These are phyloP conservation scores for Sporothrix luriei DNA, from an alignment of 2,329 filamentous ascomycete genomes.

Conservation along the genomic window DNA sequence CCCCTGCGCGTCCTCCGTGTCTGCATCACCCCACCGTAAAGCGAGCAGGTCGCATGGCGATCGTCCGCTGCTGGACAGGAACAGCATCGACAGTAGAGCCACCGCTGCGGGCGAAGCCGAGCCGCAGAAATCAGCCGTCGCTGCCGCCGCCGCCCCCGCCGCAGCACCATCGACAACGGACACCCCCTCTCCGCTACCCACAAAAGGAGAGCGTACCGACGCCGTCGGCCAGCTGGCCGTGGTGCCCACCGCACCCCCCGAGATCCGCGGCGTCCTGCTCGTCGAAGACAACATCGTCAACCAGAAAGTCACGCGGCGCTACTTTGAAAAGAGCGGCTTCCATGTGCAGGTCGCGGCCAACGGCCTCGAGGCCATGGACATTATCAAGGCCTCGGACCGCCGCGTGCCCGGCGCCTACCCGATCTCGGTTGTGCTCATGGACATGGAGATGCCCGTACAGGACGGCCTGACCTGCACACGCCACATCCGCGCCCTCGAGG, in stretches of 20 bases:
- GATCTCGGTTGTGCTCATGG: conserved; percentile 70
- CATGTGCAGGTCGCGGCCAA: conserved; percentile 59
- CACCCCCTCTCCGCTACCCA: neutral
- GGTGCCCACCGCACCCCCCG: conserved; percentile 30
- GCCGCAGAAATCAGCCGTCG: neutral
- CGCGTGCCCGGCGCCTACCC: conserved; percentile 41
- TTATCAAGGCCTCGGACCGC: conserved; percentile 44
- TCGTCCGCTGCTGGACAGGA: neutral
- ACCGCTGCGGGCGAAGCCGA: neutral
- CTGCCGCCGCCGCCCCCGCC: neutral
- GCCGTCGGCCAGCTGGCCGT: conserved; percentile 20
- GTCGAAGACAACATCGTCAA: conserved; percentile 66
- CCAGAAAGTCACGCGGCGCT: conserved; percentile 58
- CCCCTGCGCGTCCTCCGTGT: neutral
- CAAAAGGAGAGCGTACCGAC: neutral
- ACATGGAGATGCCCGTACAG: conserved; percentile 75
- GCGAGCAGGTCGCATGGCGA: neutral
- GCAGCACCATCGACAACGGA: neutral
- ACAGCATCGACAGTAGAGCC: neutral
- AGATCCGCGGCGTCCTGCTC: conserved; percentile 53
- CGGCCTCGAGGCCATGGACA: conserved; percentile 58
- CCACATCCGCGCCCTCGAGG: conserved; percentile 64
- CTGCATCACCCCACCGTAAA: neutral
- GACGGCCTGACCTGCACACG: conserved; percentile 69
- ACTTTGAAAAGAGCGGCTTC: conserved; percentile 55